Evolutionary conservation across 2,329 filamentous ascomycete species (phyloP).

Genomic region (Aspergillus fumigatus): DNA sequence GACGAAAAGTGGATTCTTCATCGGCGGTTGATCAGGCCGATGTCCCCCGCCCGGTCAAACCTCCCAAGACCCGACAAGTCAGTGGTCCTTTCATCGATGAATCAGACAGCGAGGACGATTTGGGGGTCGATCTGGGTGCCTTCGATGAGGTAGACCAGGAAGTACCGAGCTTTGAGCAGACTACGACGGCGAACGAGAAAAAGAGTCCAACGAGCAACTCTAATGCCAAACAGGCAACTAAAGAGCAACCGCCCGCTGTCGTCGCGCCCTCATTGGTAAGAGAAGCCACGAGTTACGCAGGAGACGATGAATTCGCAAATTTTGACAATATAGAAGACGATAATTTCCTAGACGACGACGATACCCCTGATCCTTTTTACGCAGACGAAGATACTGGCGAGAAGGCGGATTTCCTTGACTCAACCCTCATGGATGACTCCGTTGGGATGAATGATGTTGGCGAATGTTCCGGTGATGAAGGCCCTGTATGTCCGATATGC

Average conservation of each 20-base stretch:
- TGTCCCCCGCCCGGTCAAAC: not conserved
- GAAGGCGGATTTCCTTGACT: constrained; percentile 21
- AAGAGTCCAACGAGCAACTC: not conserved
- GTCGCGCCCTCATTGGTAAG: constrained; percentile 43
- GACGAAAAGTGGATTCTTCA: constrained; percentile 26
- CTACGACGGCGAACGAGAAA: not conserved
- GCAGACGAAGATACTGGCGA: constrained; percentile 31
- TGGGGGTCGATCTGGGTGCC: constrained; percentile 32
- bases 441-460: constrained; percentile 13
- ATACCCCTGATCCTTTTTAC: constrained; percentile 60
- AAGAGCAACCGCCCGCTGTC: constrained; percentile 17
- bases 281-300: constrained; percentile 46
- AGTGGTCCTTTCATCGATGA: constrained; percentile 41
- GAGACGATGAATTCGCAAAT: constrained; percentile 47
- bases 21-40: not conserved
- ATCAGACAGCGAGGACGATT: constrained; percentile 52
- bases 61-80: constrained; percentile 11
- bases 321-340: constrained; percentile 60
- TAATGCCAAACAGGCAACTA: constrained; percentile 7
- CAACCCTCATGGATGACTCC: constrained; percentile 21
- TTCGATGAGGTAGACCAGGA: constrained; percentile 20
- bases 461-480: constrained; percentile 14
- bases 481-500: constrained; percentile 70
- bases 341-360: constrained; percentile 57
- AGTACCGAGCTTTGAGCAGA: not conserved